These are phyloP conservation scores for Penicillium dipodomyicola DNA, from an alignment of 495 filamentous ascomycete genomes.

Conservation along the genomic window DNA sequence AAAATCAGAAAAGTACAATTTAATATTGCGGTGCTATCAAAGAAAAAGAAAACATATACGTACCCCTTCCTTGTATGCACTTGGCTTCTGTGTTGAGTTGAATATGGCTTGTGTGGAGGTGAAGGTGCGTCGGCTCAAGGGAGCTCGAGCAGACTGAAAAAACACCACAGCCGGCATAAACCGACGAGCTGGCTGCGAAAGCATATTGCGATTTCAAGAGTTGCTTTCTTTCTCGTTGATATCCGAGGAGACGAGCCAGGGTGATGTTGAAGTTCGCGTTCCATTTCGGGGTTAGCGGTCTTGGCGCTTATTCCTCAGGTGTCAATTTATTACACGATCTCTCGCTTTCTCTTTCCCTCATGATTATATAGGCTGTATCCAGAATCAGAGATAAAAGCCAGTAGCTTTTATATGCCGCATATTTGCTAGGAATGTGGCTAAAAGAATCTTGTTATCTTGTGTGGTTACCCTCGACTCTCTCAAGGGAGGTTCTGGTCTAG, in stretches of 20 bases:
- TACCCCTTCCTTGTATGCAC: conserved; percentile 30
- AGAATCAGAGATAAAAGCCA: background rate
- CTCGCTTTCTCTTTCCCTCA: no score
- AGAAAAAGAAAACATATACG: conserved; percentile 1
- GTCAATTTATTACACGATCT: background rate
- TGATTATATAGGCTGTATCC: background rate
- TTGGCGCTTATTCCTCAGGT: conserved; percentile 9
- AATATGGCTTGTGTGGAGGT: conserved; percentile 18
- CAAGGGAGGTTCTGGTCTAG: no score
- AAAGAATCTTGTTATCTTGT: background rate
- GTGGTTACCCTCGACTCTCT: background rate
- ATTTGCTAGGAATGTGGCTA: background rate
- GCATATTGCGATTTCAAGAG: background rate
- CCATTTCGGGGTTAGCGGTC: conserved; percentile 6
- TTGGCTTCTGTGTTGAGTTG: conserved; percentile 22
- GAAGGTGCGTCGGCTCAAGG: conserved; percentile 12
- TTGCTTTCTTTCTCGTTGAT: background rate
- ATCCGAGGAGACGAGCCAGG: background rate
- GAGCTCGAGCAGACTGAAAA: conserved; percentile 1
- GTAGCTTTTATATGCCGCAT: background rate
- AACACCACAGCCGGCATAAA: background rate
- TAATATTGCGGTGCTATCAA: background rate
- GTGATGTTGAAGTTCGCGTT: conserved; percentile 9
- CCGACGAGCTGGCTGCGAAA: conserved; percentile 16
- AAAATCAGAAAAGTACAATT: background rate